phyloP scores from a whole-genome alignment of 2,329 filamentous ascomycete species.

The Venturia effusa region DNA sequence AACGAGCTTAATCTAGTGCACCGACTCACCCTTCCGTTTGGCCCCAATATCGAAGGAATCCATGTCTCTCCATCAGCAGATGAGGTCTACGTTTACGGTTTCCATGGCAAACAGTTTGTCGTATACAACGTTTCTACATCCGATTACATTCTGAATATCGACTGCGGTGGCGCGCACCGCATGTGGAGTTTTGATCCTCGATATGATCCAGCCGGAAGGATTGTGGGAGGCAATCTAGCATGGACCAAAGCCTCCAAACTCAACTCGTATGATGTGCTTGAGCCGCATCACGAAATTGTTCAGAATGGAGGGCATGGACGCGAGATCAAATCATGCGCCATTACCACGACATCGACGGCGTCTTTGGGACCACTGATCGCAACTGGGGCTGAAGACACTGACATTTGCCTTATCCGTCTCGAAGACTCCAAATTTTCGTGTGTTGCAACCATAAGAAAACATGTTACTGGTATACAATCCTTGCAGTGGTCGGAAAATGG shows the following conservation, averaged over 20 bases:
- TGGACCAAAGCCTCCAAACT: constrained; percentile 62
- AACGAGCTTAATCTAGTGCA: constrained; percentile 43
- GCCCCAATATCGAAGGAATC: constrained; percentile 64
- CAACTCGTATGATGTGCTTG: constrained; percentile 29
- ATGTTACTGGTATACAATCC: constrained; percentile 74
- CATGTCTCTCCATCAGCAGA: constrained; percentile 42
- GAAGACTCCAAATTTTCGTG: constrained; percentile 17
- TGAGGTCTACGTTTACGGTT: constrained; percentile 67
- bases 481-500: constrained; percentile 61
- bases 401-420: constrained; percentile 53
- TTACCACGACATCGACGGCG: constrained; percentile 23
- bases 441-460: constrained; percentile 48
- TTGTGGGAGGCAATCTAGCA: constrained; percentile 45
- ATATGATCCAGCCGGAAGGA: constrained; percentile 17
- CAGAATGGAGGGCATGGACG: constrained; percentile 70
- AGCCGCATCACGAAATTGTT: constrained; percentile 38
- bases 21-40: constrained; percentile 57
- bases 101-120: constrained; percentile 67
- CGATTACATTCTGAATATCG: constrained; percentile 57
- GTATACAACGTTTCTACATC: constrained; percentile 68
- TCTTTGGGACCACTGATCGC: constrained; percentile 38
- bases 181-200: constrained; percentile 51
- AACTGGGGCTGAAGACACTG: constrained; percentile 61
- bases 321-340: constrained; percentile 61
- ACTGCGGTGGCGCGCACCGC: constrained; percentile 78